phyloP scores from a whole-genome alignment of 225 moss, liverwort and hornwort species.

The Rhytidiadelphus loreus region DNA sequence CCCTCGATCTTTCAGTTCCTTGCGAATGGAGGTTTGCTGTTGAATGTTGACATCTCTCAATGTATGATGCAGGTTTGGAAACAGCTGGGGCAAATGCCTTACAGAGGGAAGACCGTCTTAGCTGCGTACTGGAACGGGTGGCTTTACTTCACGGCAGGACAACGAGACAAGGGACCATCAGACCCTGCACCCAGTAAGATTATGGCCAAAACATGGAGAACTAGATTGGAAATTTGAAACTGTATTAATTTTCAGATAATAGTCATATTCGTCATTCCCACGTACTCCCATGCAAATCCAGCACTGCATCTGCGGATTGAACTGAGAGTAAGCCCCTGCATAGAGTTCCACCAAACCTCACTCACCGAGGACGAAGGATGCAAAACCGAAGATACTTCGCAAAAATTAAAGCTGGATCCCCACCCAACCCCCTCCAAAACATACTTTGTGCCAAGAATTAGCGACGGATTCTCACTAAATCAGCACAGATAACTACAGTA shows the following conservation, averaged over 20 bases:
- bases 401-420: not conserved
- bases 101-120: conserved; percentile 37
- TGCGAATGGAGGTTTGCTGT: not conserved
- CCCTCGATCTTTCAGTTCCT: not conserved
- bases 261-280: not conserved
- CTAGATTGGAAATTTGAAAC: not conserved
- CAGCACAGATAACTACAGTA: not conserved
- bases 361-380: not conserved
- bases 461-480: not conserved
- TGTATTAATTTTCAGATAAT: not conserved
- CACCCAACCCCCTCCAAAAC: too few species aligned
- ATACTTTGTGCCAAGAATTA: not conserved
- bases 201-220: conserved; percentile 42
- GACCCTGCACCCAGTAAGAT: conserved; percentile 31
- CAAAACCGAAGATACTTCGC: not conserved
- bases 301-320: not conserved
- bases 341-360: not conserved
- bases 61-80: conserved; percentile 20
- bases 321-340: not conserved
- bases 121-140: conserved; percentile 48
- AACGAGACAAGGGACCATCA: conserved; percentile 35
- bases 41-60: not conserved
- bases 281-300: not conserved
- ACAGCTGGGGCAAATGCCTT: conserved; percentile 36
- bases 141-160: conserved; percentile 45